These are phyloP conservation scores for Xylaria sp. DNA, from an alignment of 2,329 filamentous ascomycete species.

Conservation along the genomic window DNA sequence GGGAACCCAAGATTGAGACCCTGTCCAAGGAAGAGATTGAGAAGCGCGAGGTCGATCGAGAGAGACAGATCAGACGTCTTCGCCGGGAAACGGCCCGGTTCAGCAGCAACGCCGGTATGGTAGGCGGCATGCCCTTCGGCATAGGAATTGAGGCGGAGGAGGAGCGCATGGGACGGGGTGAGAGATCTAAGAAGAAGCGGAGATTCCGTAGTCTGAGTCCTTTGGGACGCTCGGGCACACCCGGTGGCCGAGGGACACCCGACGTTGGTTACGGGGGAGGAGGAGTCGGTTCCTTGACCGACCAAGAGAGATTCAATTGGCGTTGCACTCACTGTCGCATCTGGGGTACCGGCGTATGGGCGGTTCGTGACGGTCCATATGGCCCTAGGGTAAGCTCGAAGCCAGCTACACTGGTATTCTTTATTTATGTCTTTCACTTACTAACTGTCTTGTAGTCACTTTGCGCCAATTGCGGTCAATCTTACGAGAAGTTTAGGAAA, in stretches of 20 bases:
- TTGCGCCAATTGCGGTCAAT: conserved; percentile 91
- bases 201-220: conserved; percentile 91
- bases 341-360: conserved; percentile 93
- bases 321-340: conserved; percentile 88
- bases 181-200: conserved; percentile 94
- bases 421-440: conserved; percentile 19
- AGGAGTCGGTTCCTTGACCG: conserved; percentile 72
- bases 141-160: conserved; percentile 69
- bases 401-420: neutral
- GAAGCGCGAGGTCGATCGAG: conserved; percentile 92
- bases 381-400: conserved; percentile 77
- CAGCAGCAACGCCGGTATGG: conserved; percentile 84
- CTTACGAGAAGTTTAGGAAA: conserved; percentile 87
- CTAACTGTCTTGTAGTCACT: conserved; percentile 68
- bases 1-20: conserved; percentile 83
- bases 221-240: conserved; percentile 73
- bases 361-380: conserved; percentile 88
- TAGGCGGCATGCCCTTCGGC: conserved; percentile 75
- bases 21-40: conserved; percentile 97
- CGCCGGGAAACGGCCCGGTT: conserved; percentile 93
- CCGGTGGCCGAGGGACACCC: conserved; percentile 80
- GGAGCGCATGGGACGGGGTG: conserved; percentile 89
- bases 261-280: conserved; percentile 80
- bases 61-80: conserved; percentile 87
- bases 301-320: conserved; percentile 85